Evolutionary conservation across 2,329 filamentous ascomycete genomes (phyloP), one percentile per base, ranked within the genome.

Genomic region (Pseudocercospora crystallina): DNA sequence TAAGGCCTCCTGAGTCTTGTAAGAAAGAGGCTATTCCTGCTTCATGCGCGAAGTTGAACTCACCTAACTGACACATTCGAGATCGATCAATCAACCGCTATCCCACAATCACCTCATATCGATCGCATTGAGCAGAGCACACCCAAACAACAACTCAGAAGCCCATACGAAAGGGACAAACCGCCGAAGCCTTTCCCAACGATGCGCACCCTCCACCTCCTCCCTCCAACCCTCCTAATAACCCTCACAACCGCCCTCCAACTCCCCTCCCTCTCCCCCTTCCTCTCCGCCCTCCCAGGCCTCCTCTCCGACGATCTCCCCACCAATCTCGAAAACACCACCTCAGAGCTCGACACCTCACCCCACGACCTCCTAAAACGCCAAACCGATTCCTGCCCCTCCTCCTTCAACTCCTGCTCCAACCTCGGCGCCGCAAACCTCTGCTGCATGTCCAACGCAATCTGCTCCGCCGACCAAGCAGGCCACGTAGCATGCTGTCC

Each of bases 401-500:
- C 63, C 14, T 74, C 73, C 49, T 82, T 80, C 69, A 74, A 70
- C 50, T 69, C 72, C 37, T 85, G 82, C 68, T 69, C 71, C 30
- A 72, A 73, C 52, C 65, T 82, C 34, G 78, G 76, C 46, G 77
- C 77, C 5, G 68, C 77, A 2, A 73, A 73, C 34, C 73, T 81
- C 47, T 85, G 82, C 72, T 85, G 82, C 66, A 70, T 70, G 31
- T 67, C 70, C 35, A 73, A 71, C 42, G 75, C 79, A 15, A 71
- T 75, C 49, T 85, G 82, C 69, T 75, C 77, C 36, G 73, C 75
- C 43, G 82, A 85, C 66, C 67, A 69, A 35, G 78, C 75, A 33
- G 75, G 80, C 47, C 73, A 83, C 54, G 77, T 84, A 47, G 82
- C 81, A 17, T 85, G 82, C 72, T 85, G 82, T 68, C 81, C 81